Percentiles rank a stretch among this genome's conserved stretches.
Evolutionary conservation across 208 protist genomes (phyloP).

Genomic region (Leishmania guyanensis): DNA sequence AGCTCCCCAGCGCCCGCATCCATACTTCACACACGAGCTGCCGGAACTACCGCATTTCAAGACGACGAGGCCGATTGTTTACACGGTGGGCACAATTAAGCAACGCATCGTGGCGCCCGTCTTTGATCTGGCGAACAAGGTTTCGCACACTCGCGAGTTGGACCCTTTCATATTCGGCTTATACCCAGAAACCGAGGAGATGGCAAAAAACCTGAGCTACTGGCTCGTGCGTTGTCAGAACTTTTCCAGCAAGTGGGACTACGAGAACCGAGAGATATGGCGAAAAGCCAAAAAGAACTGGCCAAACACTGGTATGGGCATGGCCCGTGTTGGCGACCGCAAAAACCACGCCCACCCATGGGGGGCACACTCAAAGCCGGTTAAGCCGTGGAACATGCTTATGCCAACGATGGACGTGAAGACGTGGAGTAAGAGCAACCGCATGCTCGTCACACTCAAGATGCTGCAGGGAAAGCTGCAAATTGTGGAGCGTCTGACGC

Average conservation of each 20-base stretch:
- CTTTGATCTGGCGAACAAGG: slow-evolving; percentile 70
- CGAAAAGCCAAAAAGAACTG: slow-evolving; percentile 91
- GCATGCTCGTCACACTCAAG: slow-evolving; percentile 90
- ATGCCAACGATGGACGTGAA: slow-evolving; percentile 90
- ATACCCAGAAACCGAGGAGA: slow-evolving; percentile 79
- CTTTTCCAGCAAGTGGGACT: slow-evolving; percentile 90
- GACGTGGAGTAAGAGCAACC: slow-evolving; percentile 88
- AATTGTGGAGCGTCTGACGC: slow-evolving; percentile 79
- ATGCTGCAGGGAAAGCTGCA: slow-evolving; percentile 90
- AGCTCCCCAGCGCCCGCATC: slow-evolving; percentile 83
- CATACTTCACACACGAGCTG: slow-evolving; percentile 85
- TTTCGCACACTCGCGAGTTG: slow-evolving; percentile 88
- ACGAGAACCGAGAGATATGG: slow-evolving; percentile 90
- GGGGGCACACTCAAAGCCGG: slow-evolving; percentile 76
- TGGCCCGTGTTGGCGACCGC: slow-evolving; percentile 83
- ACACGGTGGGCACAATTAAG: slow-evolving; percentile 86
- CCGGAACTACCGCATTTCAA: slow-evolving; percentile 85
- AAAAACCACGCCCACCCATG: slow-evolving; percentile 82
- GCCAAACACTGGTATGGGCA: slow-evolving; percentile 92
- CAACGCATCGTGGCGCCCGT: slow-evolving; percentile 87
- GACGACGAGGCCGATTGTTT: slow-evolving; percentile 80
- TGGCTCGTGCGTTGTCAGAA: slow-evolving; percentile 90
- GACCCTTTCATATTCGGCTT: slow-evolving; percentile 92
- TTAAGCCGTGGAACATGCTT: slow-evolving; percentile 92
- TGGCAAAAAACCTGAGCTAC: slow-evolving; percentile 81